phyloP scores from a whole-genome alignment of 2,329 filamentous ascomycete species.

The Colletotrichum cordylinicola region DNA sequence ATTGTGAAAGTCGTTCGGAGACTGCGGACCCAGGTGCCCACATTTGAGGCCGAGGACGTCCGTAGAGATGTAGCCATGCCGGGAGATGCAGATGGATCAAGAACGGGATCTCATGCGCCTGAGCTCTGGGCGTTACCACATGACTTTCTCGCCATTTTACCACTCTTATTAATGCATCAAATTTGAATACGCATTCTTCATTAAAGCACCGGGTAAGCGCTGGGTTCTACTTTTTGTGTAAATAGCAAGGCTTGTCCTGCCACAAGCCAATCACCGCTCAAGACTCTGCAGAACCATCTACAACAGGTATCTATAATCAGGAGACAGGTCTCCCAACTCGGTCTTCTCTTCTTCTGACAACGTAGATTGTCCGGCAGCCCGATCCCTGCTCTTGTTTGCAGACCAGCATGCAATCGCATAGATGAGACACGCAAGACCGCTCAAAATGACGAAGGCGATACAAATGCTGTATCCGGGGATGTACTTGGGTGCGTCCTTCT shows the following conservation, averaged over 20 bases:
- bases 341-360: conserved; percentile 68
- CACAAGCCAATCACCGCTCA: not conserved
- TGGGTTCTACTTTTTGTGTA: not conserved
- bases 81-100: not conserved
- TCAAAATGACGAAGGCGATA: conserved; percentile 75
- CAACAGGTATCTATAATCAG: conserved; percentile 64
- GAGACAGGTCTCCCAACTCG: conserved; percentile 63
- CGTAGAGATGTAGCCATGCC: not conserved
- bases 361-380: conserved; percentile 42
- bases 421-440: conserved; percentile 61
- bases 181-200: not conserved
- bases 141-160: not conserved
- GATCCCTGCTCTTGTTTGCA: conserved; percentile 67
- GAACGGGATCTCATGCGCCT: not conserved
- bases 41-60: not conserved
- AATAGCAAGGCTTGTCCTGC: not conserved
- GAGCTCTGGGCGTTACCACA: not conserved
- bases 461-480: conserved; percentile 78
- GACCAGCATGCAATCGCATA: conserved; percentile 65
- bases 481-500: conserved; percentile 72
- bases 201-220: not conserved
- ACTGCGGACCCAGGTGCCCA: not conserved
- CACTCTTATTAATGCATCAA: not conserved
- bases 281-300: conserved; percentile 28
- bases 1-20: not conserved